Evolutionary conservation across 2,329 filamentous ascomycete genomes (phyloP).

Genomic region (Dendryphion nanum): DNA sequence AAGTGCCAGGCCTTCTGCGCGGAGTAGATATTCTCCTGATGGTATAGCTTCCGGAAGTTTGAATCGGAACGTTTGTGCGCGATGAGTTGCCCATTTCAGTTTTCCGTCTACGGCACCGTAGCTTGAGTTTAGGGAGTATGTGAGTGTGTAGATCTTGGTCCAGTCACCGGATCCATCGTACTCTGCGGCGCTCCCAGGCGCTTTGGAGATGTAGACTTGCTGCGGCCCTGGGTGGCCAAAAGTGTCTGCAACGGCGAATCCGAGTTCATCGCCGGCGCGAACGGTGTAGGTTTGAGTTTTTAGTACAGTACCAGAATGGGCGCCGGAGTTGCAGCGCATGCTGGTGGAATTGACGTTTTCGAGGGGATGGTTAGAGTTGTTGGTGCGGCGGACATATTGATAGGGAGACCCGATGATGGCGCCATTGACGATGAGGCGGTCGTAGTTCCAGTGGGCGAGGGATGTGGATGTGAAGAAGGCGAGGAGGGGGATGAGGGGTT

Average conservation of each 20-base stretch:
- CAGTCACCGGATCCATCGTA: conserved; percentile 47
- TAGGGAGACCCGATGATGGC: conserved; percentile 21
- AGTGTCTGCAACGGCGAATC: conserved; percentile 38
- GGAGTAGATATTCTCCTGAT: conserved; percentile 45
- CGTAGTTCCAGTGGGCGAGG: conserved; percentile 25
- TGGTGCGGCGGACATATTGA: conserved; percentile 16
- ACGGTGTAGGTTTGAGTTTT: conserved; percentile 13
- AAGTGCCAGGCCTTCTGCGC: conserved; percentile 40
- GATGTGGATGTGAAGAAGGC: conserved; percentile 2
- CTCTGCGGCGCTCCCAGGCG: conserved; percentile 57
- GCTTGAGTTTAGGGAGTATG: conserved; percentile 45
- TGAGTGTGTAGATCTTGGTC: conserved; percentile 3
- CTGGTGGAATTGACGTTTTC: conserved; percentile 9
- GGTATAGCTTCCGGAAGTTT: conserved; percentile 35
- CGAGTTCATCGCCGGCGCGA: conserved; percentile 43
- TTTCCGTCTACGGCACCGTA: conserved; percentile 13
- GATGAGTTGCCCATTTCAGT: conserved; percentile 27
- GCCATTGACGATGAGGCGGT: conserved; percentile 26
- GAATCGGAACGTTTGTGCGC: conserved; percentile 25
- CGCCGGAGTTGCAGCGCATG: conserved; percentile 16
- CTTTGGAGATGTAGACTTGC: conserved; percentile 49
- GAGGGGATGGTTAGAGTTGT: conserved; percentile 7
- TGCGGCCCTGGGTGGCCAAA: conserved; percentile 46
- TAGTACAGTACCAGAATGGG: conserved; percentile 2
- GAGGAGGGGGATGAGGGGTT: conserved; percentile 9